Conservation (phyloP, 2,329 filamentous ascomycete genomes). For the Ophiosphaerella herpotricha region DNA sequence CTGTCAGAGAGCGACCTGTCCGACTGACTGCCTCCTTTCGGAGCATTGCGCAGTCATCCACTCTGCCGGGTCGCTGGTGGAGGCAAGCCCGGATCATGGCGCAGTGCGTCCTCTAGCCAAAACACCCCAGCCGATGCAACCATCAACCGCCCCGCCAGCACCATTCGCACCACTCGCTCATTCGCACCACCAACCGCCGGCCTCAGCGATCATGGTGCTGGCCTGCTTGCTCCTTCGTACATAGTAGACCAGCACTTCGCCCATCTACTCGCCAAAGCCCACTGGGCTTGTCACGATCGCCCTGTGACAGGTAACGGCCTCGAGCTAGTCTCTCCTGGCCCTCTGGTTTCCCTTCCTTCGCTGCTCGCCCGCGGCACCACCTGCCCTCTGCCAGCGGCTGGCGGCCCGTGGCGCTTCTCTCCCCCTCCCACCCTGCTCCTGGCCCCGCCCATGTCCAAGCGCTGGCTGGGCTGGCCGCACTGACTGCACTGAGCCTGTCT, state of each 20-base stretch:
- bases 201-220: not conserved
- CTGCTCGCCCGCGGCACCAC: slow-evolving; percentile 24
- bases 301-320: slow-evolving; percentile 45
- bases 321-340: slow-evolving; percentile 16
- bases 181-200: not conserved
- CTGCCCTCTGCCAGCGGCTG: slow-evolving; percentile 36
- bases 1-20: not conserved
- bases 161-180: slow-evolving; percentile 7
- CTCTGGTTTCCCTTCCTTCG: slow-evolving; percentile 18
- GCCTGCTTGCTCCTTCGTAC: not conserved
- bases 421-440: slow-evolving; percentile 25
- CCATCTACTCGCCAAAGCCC: slow-evolving; percentile 14
- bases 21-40: slow-evolving; percentile 33
- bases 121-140: slow-evolving; percentile 32
- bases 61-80: slow-evolving; percentile 31
- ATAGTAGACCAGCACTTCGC: slow-evolving; percentile 4
- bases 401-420: slow-evolving; percentile 39
- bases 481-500: too few species aligned
- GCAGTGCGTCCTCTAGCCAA: slow-evolving; percentile 26
- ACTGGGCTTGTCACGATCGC: slow-evolving; percentile 20
- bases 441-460: slow-evolving; percentile 20
- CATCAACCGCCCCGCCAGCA: slow-evolving; percentile 25
- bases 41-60: slow-evolving; percentile 43
- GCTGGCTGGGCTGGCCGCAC: slow-evolving; percentile 29
- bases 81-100: slow-evolving; percentile 39